Percentiles rank a stretch among this genome's conserved stretches.
phyloP scores from a whole-genome alignment of 108 stramenopile genomes.

The Cyclotella kingstonii region DNA sequence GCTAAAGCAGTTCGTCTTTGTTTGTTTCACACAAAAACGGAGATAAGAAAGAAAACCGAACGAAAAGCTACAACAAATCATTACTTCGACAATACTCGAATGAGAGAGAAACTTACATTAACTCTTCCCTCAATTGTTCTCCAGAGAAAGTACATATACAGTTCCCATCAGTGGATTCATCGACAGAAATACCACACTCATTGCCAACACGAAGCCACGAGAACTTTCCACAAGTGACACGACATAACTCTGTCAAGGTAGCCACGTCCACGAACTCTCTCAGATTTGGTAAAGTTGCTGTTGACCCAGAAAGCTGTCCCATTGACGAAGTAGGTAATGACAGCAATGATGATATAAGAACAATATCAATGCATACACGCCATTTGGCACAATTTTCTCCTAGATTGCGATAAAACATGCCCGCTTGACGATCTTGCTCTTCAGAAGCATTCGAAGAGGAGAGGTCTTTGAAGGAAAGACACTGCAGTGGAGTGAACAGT shows the following conservation, averaged over 20 bases:
- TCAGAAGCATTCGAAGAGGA: constrained; percentile 4
- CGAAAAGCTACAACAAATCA: background rate
- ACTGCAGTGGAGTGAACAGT: constrained; percentile 62
- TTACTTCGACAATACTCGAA: background rate
- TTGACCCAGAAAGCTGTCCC: background rate
- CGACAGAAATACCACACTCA: constrained; percentile 40
- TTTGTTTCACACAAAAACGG: constrained; percentile 8
- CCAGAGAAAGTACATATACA: constrained; percentile 16
- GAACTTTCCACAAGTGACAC: constrained; percentile 64
- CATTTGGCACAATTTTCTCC: constrained; percentile 48
- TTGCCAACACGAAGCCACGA: constrained; percentile 69
- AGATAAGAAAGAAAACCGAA: background rate
- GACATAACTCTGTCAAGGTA: constrained; percentile 69
- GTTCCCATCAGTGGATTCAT: background rate
- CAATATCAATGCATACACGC: constrained; percentile 67
- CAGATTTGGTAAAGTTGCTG: constrained; percentile 19
- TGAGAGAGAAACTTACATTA: constrained; percentile 31
- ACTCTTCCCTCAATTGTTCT: constrained; percentile 51
- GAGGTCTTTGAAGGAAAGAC: constrained; percentile 9
- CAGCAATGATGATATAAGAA: constrained; percentile 56
- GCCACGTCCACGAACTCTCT: constrained; percentile 71
- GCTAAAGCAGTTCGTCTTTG: constrained; percentile 31
- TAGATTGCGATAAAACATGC: constrained; percentile 57
- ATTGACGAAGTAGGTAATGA: constrained; percentile 20
- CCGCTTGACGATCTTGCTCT: constrained; percentile 29